Conservation (phyloP, 139 green algal genomes). For the Pleodorina starrii region DNA sequence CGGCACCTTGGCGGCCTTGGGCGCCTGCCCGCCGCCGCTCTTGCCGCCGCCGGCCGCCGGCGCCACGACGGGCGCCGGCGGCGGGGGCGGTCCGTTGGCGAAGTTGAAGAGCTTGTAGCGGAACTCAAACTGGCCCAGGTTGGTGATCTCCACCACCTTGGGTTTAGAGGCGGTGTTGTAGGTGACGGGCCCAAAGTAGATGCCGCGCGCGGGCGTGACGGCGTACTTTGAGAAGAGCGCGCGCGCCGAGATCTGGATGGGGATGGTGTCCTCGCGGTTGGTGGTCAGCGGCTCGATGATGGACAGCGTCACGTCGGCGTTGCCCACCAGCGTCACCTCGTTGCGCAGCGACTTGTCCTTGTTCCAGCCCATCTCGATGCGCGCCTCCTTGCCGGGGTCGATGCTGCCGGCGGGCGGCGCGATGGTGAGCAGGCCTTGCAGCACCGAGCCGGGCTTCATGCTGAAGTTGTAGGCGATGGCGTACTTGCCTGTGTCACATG, state of each 20-base stretch:
- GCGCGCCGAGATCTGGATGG: constrained; percentile 56
- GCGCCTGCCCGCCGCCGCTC: neutral
- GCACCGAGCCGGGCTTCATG: constrained; percentile 44
- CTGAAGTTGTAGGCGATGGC: constrained; percentile 73
- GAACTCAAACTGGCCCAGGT: constrained; percentile 84
- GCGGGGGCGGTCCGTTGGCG: constrained; percentile 12
- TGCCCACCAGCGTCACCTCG: constrained; percentile 73
- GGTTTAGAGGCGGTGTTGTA: constrained; percentile 83
- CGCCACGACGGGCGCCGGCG: neutral
- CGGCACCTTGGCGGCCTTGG: constrained; percentile 40
- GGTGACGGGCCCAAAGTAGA: constrained; percentile 84
- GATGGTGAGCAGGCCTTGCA: constrained; percentile 73
- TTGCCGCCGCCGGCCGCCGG: neutral
- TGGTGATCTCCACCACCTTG: constrained; percentile 78
- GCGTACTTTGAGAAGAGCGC: constrained; percentile 85
- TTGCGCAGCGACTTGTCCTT: constrained; percentile 50
- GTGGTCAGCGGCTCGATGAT: constrained; percentile 84
- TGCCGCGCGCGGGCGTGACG: constrained; percentile 79
- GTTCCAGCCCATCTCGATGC: constrained; percentile 56
- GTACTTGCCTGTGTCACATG: constrained; percentile 80
- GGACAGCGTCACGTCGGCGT: constrained; percentile 75
- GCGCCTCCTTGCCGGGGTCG: constrained; percentile 68
- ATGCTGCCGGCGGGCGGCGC: constrained; percentile 68
- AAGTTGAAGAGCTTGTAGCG: constrained; percentile 65
- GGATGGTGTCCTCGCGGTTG: constrained; percentile 54